Percentiles rank a stretch among this genome's conserved stretches.
phyloP scores from a whole-genome alignment of 805 yeast genomes.

The Lachancea cidri region DNA sequence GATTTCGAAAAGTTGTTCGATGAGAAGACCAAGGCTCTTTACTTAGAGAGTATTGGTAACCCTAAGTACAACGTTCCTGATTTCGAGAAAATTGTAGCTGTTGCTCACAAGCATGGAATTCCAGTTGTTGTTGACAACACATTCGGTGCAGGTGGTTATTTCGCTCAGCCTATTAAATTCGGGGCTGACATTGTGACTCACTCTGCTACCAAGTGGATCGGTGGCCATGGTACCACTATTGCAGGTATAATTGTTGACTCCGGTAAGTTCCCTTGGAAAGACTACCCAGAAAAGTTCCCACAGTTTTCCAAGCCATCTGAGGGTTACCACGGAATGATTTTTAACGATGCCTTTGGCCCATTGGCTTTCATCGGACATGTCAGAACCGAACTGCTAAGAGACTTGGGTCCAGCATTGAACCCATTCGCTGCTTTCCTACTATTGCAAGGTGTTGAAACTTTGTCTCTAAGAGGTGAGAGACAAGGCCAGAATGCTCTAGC shows the following conservation, averaged over 20 bases:
- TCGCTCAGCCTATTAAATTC: slow-evolving; percentile 74
- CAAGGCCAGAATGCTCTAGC: slow-evolving; percentile 78
- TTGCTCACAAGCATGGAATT: slow-evolving; percentile 82
- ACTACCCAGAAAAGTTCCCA: slow-evolving; percentile 83
- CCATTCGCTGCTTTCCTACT: slow-evolving; percentile 87
- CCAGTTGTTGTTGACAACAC: slow-evolving; percentile 95
- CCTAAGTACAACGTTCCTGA: slow-evolving; percentile 92
- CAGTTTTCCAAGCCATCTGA: slow-evolving; percentile 87
- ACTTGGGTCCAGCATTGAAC: slow-evolving; percentile 81
- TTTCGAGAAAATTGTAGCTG: slow-evolving; percentile 64
- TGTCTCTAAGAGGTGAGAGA: slow-evolving; percentile 90
- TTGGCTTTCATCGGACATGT: slow-evolving; percentile 74
- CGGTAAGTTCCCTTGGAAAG: slow-evolving; percentile 88
- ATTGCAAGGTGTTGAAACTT: slow-evolving; percentile 89
- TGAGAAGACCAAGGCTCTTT: slow-evolving; percentile 82
- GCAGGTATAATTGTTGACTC: slow-evolving; percentile 89
- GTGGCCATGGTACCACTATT: slow-evolving; percentile 94
- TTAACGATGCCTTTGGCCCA: slow-evolving; percentile 77
- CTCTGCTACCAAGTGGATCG: slow-evolving; percentile 97
- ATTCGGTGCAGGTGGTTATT: slow-evolving; percentile 93
- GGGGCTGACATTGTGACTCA: slow-evolving; percentile 93
- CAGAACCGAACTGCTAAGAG: slow-evolving; percentile 83
- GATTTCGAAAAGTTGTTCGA: slow-evolving; percentile 72
- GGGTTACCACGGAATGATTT: slow-evolving; percentile 86
- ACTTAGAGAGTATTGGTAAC: slow-evolving; percentile 86